These are phyloP conservation scores for Kodamaea derodonti DNA, from an alignment of 1,139 yeast genomes.

Conservation along the genomic window DNA sequence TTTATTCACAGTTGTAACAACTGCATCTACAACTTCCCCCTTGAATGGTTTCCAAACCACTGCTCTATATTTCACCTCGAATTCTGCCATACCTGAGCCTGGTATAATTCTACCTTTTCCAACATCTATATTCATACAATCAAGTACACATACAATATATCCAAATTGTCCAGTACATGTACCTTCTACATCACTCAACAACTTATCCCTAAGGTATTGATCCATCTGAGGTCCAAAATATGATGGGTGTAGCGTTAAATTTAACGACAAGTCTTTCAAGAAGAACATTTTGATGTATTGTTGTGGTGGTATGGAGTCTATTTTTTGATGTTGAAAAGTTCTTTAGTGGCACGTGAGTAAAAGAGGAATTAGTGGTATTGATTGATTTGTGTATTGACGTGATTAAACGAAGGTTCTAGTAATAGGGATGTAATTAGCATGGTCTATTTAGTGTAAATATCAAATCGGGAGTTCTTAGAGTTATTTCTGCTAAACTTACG, in stretches of 20 bases:
- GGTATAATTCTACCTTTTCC: constrained; percentile 94
- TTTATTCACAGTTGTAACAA: constrained; percentile 89
- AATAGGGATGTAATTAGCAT: no score
- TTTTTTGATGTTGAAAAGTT: not conserved
- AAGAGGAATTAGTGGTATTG: no score
- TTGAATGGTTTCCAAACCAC: constrained; percentile 98
- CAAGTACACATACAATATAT: constrained; percentile 91
- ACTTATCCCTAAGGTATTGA: constrained; percentile 82
- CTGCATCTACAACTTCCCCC: constrained; percentile 97
- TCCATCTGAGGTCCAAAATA: constrained; percentile 98
- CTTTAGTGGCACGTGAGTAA: no score
- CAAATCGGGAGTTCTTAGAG: no score
- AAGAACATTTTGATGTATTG: constrained; percentile 32
- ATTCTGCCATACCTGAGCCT: constrained; percentile 89
- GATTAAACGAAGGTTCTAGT: no score
- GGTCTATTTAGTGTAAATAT: no score
- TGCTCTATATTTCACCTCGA: constrained; percentile 93
- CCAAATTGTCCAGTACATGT: constrained; percentile 99
- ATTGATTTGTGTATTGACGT: no score
- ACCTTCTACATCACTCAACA: constrained; percentile 95
- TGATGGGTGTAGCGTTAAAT: constrained; percentile 92
- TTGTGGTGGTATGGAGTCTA: not conserved
- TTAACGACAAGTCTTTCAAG: constrained; percentile 82
- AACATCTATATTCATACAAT: constrained; percentile 90
- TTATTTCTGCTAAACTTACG: no score